These are phyloP conservation scores for Funneliformis caledonium DNA, from an alignment of 371 early-diverging fungal species.

Conservation along the genomic window DNA sequence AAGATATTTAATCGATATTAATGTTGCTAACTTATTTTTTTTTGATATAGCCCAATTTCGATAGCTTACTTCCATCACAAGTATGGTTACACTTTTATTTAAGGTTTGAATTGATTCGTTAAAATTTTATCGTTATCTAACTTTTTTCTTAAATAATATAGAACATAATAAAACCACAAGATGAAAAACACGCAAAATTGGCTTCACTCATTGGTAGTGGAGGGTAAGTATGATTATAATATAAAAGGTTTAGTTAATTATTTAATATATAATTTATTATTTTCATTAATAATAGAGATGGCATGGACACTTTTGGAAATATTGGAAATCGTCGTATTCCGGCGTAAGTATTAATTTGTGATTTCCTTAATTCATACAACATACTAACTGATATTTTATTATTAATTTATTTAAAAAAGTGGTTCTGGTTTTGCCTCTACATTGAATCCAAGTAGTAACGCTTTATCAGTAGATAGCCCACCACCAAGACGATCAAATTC, in stretches of 20 bases:
- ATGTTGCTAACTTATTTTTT: background rate
- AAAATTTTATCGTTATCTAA: background rate
- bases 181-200: slow-evolving; percentile 43
- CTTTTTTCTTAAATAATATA: background rate
- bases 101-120: background rate
- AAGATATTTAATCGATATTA: background rate
- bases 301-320: slow-evolving; percentile 63
- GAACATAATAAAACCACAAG: background rate
- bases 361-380: too few relatives aligned
- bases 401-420: slow-evolving; percentile 6
- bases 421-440: slow-evolving; percentile 35
- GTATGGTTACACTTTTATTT: background rate
- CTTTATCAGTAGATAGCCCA: background rate
- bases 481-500: slow-evolving; percentile 34
- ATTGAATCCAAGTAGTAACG: background rate
- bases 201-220: slow-evolving; percentile 35
- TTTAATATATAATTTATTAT: slow-evolving; percentile 23
- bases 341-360: slow-evolving; percentile 44
- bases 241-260: background rate
- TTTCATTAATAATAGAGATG: slow-evolving; percentile 49
- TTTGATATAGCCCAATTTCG: background rate
- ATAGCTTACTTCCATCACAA: slow-evolving; percentile 1
- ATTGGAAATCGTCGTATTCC: slow-evolving; percentile 58
- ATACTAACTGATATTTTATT: too few relatives aligned
- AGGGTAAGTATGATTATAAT: slow-evolving; percentile 40